Evolutionary conservation across 169 alveolate genomes (phyloP), one percentile per base, ranked within the genome.

Genomic region (Cryptosporidium parvum): DNA sequence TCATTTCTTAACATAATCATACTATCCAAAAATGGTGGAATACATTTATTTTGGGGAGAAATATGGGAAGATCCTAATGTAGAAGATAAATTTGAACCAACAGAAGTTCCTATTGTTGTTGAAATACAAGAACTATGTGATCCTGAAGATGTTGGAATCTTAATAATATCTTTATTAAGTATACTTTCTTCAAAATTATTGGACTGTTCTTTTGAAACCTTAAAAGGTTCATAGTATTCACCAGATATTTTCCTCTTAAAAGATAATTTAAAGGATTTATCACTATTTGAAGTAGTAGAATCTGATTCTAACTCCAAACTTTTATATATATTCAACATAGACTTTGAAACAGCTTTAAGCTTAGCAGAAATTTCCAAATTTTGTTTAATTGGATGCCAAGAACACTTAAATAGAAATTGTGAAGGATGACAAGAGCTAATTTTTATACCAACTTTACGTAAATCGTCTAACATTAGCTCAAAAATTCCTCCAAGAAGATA

Each of bases 301-400:
- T 26, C 42, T 21, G 23, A 42, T 42, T 61, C 62, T 16, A 33
- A 39, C 9, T 80, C 75, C 52, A 80, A 29, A 48, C 68, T 65
- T 18, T 48, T 80, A 16, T 39, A 61, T 21, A 59, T 65, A 9
- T 6, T 26, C 3, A 48, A 3, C 75, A 61, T 61, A 21, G 65
- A 61, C 14, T 80, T 53, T 18, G 89, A 44, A 0, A 80, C 89
- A 12, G 67, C 21, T 9, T 44, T 62, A 10, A 80, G 59, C 51
- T 80, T 80, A 5, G 89, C 69, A 21, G 59, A 62, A 29, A 80
- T 80, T 18, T 80, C 89, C 42, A 44, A n/a, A 67, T 53, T 80
- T 37, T 80, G 80, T 39, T 65, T 62, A 33, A 62, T 65, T n/a
- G 75, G 75, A 35, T 80, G 89, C 89, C 89, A 80, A 8, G 89